Conservation (phyloP, 2,329 filamentous ascomycete genomes). For the Botrytis fragariae region DNA sequence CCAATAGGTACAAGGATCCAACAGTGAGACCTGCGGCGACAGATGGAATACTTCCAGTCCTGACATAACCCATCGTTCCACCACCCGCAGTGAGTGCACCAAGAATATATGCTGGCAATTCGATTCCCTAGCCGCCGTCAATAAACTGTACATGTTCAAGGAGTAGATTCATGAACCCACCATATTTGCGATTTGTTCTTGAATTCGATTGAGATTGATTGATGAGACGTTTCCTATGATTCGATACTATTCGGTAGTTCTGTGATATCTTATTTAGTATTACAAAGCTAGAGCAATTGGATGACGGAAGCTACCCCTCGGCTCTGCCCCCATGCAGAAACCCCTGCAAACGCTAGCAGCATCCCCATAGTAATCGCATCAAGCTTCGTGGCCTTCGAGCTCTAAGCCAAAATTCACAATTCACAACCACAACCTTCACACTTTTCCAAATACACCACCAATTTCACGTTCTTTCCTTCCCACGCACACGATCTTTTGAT, state of each 20-base stretch:
- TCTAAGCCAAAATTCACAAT: conserved; percentile 8
- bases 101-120: conserved; percentile 71
- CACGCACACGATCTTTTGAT: not conserved
- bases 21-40: conserved; percentile 82
- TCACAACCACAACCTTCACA: conserved; percentile 17
- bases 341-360: conserved; percentile 14
- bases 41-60: conserved; percentile 82
- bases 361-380: conserved; percentile 18
- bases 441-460: conserved; percentile 11
- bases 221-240: not conserved
- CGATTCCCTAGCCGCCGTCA: conserved; percentile 40
- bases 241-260: not conserved
- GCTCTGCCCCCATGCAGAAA: conserved; percentile 8
- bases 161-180: conserved; percentile 20
- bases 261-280: not conserved
- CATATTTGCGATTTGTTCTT: conserved; percentile 30
- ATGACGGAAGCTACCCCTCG: conserved; percentile 17
- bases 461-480: not conserved
- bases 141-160: not conserved
- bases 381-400: conserved; percentile 23
- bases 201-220: not conserved
- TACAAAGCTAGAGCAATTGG: conserved; percentile 7
- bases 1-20: conserved; percentile 71
- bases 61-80: conserved; percentile 81
- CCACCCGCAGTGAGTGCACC: conserved; percentile 81